phyloP scores from a whole-genome alignment of 2,329 filamentous ascomycete species.

The Westerdykella ornata region DNA sequence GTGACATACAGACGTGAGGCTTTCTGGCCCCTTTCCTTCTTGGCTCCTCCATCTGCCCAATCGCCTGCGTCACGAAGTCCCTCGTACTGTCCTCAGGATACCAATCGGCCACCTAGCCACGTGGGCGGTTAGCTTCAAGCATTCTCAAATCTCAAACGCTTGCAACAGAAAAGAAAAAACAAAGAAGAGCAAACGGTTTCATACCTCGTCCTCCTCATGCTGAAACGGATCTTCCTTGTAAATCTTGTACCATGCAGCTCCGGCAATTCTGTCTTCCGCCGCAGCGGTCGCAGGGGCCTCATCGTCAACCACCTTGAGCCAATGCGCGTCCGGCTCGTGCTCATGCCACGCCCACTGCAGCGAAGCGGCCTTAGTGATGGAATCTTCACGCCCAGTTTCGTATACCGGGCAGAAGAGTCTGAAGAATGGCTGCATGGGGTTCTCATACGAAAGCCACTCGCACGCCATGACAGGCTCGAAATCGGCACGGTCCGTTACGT shows the following conservation, averaged over 20 bases:
- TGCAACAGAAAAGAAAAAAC: not conserved
- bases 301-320: slow-evolving; percentile 25
- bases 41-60: slow-evolving; percentile 1
- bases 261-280: slow-evolving; percentile 19
- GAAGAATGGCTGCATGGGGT: slow-evolving; percentile 6
- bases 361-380: slow-evolving; percentile 5
- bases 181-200: not conserved
- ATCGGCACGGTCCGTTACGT: slow-evolving; percentile 4
- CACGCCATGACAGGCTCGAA: slow-evolving; percentile 7
- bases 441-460: slow-evolving; percentile 5
- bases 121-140: too few species aligned
- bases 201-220: slow-evolving; percentile 9
- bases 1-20: slow-evolving; percentile 2
- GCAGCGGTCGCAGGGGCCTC: not conserved
- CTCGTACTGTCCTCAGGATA: slow-evolving; percentile 6
- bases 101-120: slow-evolving; percentile 1
- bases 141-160: too few species aligned
- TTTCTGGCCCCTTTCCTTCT: not conserved
- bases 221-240: slow-evolving; percentile 11
- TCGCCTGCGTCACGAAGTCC: slow-evolving; percentile 3
- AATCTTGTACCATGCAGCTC: slow-evolving; percentile 27
- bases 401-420: slow-evolving; percentile 3
- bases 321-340: slow-evolving; percentile 18
- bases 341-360: slow-evolving; percentile 2
- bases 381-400: slow-evolving; percentile 2